Evolutionary conservation across 2,329 filamentous ascomycete genomes (phyloP), one percentile per base, ranked within the genome.

Genomic region (Zymoseptoria crescenta): DNA sequence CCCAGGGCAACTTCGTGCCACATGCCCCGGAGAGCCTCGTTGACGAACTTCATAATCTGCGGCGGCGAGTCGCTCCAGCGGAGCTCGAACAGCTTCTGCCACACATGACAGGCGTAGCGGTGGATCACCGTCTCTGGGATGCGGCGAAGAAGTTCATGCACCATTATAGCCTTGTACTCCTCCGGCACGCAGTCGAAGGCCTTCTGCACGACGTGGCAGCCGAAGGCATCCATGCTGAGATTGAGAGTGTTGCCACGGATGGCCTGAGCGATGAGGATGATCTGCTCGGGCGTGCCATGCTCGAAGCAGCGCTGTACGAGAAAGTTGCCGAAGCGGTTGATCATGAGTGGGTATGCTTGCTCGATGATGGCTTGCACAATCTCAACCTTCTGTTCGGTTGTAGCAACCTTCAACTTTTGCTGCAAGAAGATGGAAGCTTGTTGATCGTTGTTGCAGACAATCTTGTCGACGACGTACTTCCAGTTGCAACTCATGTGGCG

Each of bases 381-480:
- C 66, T 96, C 92, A 69, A 90, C 96, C 75, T 97, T 99, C 74
- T 97, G 94, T 70, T 97, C 92, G 0, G 87, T 82, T 3, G 92
- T 96, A 60, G 92, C 92, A 62, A 96, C 89, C 78, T 99, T 99
- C 67, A 99, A 88, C 79, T 99, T 99, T 77, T 99, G 94, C 74
- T 99, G 94, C 51, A 99, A 80, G 76, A 99, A 99, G 69, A 99
- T 97, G 1, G 94, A 99, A 8, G 95, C 94, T 75, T 99, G 94
- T 75, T 99, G 94, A 72, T 99, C 94, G 74, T 99, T 97, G 78
- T 92, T 96, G 83, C 91, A 95, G 66, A 99, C 92, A 72, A 99
- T 99, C 80, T 97, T 97, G 79, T 99, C 93, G 57, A 99, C 94
- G 68, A 99, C 96, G 73, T 96, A 96, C 77, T 94, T 96, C 94